Conservation (phyloP, 768 basidiomycete species). For the Leucosporidium creatinivorum region DNA sequence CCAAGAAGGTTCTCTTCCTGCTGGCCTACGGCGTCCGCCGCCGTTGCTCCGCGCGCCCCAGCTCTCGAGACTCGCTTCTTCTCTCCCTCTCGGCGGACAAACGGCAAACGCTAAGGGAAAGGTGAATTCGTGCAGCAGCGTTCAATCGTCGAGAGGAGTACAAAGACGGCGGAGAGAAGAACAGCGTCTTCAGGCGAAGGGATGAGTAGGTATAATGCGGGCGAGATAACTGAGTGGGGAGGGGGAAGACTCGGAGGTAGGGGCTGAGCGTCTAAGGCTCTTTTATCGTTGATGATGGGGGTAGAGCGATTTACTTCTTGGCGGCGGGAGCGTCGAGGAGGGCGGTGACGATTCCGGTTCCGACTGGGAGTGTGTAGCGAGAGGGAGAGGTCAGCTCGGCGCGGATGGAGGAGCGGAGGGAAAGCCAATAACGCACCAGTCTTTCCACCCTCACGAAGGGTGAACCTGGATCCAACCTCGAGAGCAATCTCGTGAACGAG, state of each 20-base stretch:
- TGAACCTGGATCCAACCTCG: constrained; percentile 23
- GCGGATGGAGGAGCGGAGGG: constrained; percentile 15
- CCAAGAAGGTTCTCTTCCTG: no score
- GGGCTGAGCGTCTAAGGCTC: background rate
- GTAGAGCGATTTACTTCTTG: background rate
- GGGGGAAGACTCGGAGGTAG: background rate
- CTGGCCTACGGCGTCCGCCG: no score
- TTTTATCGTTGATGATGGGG: background rate
- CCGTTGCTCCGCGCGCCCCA: no score
- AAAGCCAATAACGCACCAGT: constrained; percentile 55
- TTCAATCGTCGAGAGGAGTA: no score
- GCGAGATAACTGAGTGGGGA: background rate
- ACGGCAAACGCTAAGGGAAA: no score
- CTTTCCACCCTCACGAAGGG: constrained; percentile 58
- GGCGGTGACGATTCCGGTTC: constrained; percentile 71
- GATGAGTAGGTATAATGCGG: background rate
- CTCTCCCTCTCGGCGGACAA: no score
- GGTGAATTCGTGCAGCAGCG: no score
- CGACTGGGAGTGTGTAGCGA: constrained; percentile 50
- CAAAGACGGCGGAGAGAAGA: no score
- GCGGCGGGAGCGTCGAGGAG: constrained; percentile 3
- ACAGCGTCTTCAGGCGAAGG: background rate
- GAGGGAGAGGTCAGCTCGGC: background rate
- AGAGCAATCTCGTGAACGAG: constrained; percentile 53
- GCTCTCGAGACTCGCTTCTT: no score